A percentile compares a stretch with the other conserved stretches of the same genome.
Conservation (phyloP, 306 rosid species). For the Mucuna pruriens region DNA sequence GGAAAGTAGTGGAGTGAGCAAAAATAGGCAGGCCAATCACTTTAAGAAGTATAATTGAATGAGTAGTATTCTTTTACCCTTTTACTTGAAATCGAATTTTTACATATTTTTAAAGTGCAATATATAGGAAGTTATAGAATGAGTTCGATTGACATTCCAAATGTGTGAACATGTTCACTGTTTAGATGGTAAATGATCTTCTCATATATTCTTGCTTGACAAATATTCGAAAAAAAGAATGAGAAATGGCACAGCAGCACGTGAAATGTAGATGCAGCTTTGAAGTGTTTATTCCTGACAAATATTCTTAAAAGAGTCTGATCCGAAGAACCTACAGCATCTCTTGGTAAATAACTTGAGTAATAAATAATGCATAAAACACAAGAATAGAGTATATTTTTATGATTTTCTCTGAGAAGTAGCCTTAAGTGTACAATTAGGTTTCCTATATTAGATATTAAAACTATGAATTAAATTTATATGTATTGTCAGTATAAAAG, state of each 20-base stretch:
- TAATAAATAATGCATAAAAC: neutral
- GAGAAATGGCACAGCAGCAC: neutral
- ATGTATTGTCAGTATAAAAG: no score
- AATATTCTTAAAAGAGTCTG: neutral
- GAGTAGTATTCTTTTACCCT: neutral
- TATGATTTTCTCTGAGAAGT: neutral
- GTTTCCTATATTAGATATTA: neutral
- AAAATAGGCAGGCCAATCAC: neutral
- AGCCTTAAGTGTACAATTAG: neutral
- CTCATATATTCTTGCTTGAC: neutral
- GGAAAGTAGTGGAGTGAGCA: conserved; percentile 1
- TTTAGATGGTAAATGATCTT: neutral
- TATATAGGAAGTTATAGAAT: neutral
- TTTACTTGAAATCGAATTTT: neutral
- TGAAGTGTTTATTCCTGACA: neutral
- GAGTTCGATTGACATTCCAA: neutral
- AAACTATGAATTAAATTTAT: no score
- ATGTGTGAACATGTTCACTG: neutral
- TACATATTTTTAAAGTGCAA: neutral
- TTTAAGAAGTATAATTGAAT: neutral
- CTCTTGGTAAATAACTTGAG: neutral
- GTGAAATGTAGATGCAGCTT: neutral
- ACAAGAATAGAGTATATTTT: neutral
- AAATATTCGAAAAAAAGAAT: neutral
- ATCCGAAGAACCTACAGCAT: neutral